These are phyloP conservation scores for Jacaranda mimosifolia DNA, from an alignment of 257 asterid species.

Conservation along the genomic window DNA sequence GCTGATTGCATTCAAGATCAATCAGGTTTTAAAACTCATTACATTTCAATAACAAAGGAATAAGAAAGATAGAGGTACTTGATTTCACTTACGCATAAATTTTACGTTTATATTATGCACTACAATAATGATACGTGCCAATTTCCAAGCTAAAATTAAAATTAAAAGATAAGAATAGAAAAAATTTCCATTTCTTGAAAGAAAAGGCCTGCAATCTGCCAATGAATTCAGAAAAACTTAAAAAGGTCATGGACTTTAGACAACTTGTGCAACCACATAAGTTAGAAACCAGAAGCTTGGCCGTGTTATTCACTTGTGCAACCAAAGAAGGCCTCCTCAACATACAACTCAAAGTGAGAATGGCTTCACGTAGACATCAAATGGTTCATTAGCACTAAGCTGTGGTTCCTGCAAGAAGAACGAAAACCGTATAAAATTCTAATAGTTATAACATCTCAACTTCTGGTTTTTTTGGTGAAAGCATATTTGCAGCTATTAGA, in stretches of 20 bases:
- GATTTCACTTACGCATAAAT: neutral
- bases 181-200: neutral
- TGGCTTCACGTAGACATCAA: conserved; percentile 82
- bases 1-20: neutral
- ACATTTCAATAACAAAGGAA: no score
- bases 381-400: conserved; percentile 73
- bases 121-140: conserved; percentile 14
- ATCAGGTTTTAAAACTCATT: neutral
- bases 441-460: neutral
- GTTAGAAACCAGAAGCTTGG: conserved; percentile 1
- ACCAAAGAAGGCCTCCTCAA: neutral
- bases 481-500: neutral
- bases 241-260: conserved; percentile 3
- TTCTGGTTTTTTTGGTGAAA: no score
- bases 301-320: neutral
- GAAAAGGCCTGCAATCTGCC: conserved; percentile 3
- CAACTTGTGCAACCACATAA: neutral
- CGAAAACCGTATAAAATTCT: neutral
- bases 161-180: neutral
- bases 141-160: neutral
- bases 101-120: neutral
- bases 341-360: conserved; percentile 59
- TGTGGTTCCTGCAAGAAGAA: conserved; percentile 77
- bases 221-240: conserved; percentile 26
- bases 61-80: neutral